A percentile compares a stretch with the other conserved stretches of the same genome.
These are phyloP conservation scores for Urostyla sp. DNA, from an alignment of 73 alveolate genomes.

Conservation along the genomic window DNA sequence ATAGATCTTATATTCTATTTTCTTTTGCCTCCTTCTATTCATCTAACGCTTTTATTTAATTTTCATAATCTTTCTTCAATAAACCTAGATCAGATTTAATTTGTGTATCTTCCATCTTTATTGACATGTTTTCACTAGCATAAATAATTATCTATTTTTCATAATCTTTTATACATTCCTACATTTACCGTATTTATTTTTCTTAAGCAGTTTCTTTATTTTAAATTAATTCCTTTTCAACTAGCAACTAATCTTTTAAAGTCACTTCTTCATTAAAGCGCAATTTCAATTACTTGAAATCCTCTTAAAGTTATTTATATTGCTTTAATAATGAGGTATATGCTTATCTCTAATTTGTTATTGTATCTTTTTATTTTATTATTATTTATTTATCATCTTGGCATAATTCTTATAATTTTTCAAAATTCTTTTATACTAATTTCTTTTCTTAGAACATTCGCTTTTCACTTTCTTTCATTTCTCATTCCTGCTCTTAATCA, in stretches of 20 bases:
- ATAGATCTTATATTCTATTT: background rate
- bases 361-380: background rate
- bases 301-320: background rate
- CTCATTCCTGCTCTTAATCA: background rate
- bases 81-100: conserved; percentile 33
- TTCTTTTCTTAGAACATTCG: conserved; percentile 28
- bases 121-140: conserved; percentile 20
- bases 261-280: background rate
- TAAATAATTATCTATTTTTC: conserved; percentile 20
- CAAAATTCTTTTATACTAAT: conserved; percentile 34
- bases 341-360: background rate
- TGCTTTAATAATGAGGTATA: background rate
- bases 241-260: background rate
- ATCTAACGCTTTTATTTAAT: conserved; percentile 5
- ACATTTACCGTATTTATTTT: background rate
- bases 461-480: background rate
- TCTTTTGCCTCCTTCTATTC: conserved; percentile 1
- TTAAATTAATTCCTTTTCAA: background rate
- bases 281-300: background rate
- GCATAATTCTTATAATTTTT: conserved; percentile 22
- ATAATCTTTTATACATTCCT: background rate
- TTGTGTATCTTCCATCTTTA: conserved; percentile 21
- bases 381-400: conserved; percentile 27
- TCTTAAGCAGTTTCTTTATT: conserved; percentile 22
- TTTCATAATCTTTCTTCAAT: conserved; percentile 10